phyloP scores from a whole-genome alignment of 129 eudicot species.

The Escallonia rubra region DNA sequence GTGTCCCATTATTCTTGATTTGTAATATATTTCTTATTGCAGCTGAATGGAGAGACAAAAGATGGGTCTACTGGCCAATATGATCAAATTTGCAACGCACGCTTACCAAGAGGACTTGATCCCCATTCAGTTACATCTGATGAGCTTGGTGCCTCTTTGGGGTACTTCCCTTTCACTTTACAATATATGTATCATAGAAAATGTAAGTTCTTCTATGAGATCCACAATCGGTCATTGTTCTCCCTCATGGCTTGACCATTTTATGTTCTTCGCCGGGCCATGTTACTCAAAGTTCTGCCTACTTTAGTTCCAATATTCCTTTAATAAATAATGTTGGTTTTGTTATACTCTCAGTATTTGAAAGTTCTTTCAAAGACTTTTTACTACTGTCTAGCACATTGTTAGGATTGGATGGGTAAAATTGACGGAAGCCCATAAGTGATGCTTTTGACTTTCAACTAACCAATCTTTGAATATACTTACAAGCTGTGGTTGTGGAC shows the following conservation, averaged over 20 bases:
- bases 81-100: slow-evolving; percentile 83
- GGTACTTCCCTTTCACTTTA: slow-evolving; percentile 30
- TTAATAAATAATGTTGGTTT: too few species aligned
- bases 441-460: too few species aligned
- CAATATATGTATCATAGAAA: not conserved
- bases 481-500: too few species aligned
- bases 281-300: not conserved
- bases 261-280: not conserved
- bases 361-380: too few species aligned
- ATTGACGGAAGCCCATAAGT: too few species aligned
- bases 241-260: not conserved
- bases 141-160: slow-evolving; percentile 86
- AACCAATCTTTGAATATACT: too few species aligned
- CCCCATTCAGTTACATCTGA: slow-evolving; percentile 91
- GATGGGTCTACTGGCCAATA: slow-evolving; percentile 69
- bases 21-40: slow-evolving; percentile 15
- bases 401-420: too few species aligned
- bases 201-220: not conserved
- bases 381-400: too few species aligned
- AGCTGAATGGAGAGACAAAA: slow-evolving; percentile 71
- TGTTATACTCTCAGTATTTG: too few species aligned
- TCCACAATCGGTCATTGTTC: not conserved
- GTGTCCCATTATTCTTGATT: not conserved
- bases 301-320: too few species aligned
- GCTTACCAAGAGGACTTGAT: slow-evolving; percentile 87